Conservation (phyloP, 1,139 yeast species). For the Hansenula anomala region DNA sequence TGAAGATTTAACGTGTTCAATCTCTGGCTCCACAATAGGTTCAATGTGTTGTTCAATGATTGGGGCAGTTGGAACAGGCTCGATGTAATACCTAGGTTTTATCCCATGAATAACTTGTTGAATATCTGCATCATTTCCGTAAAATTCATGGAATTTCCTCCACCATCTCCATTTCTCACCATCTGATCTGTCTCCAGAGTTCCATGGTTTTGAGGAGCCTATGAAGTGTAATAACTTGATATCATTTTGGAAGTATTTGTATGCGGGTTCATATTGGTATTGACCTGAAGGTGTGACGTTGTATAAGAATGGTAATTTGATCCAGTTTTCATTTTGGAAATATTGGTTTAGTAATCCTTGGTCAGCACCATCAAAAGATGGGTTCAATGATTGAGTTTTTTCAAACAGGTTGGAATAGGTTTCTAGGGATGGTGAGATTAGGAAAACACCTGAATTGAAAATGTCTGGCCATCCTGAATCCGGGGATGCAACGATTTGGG, state of each 20-base stretch:
- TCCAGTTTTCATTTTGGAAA: constrained; percentile 54
- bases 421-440: constrained; percentile 50
- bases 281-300: constrained; percentile 84
- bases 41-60: neutral
- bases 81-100: constrained; percentile 12
- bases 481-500: constrained; percentile 68
- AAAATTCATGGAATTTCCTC: constrained; percentile 17
- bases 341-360: constrained; percentile 88
- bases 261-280: constrained; percentile 84
- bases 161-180: constrained; percentile 20
- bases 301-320: constrained; percentile 69
- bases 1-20: neutral
- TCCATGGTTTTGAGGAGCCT: constrained; percentile 85
- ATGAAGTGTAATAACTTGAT: constrained; percentile 75
- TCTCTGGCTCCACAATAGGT: constrained; percentile 1
- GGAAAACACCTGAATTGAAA: constrained; percentile 85
- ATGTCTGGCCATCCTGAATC: constrained; percentile 96
- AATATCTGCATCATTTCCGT: constrained; percentile 11
- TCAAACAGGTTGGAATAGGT: constrained; percentile 41
- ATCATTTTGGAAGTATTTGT: constrained; percentile 47
- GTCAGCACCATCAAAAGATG: constrained; percentile 91
- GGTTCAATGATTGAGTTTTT: constrained; percentile 29
- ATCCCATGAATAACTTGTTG: constrained; percentile 18
- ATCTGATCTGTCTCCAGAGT: constrained; percentile 10
- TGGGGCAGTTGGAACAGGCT: neutral